Conservation (phyloP, 1,284 basidiomycete genomes). For the Boletus holoroseus region DNA sequence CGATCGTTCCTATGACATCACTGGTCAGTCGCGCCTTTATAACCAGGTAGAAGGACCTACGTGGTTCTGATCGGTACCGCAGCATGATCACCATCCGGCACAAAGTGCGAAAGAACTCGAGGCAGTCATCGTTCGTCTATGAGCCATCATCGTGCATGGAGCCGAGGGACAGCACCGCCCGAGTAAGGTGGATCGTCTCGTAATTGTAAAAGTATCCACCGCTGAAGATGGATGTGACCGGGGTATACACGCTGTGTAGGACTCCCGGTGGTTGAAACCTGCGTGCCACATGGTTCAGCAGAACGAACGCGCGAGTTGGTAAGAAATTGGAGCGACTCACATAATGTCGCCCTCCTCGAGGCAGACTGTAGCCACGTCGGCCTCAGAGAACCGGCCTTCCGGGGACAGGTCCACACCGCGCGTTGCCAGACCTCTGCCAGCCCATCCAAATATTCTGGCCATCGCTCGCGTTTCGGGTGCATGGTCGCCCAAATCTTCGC, state of each 20-base stretch:
- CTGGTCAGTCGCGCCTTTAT: not conserved
- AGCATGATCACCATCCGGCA: constrained; percentile 10
- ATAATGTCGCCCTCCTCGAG: constrained; percentile 10
- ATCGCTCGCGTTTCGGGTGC: not conserved
- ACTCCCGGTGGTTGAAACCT: constrained; percentile 13
- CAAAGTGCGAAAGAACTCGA: not conserved
- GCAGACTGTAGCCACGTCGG: constrained; percentile 7
- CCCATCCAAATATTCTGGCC: not conserved
- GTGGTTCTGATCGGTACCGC: constrained; percentile 2
- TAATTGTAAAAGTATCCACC: constrained; percentile 14
- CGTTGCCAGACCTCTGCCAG: not conserved
- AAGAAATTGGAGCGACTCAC: not conserved
- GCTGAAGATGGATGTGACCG: constrained; percentile 4
- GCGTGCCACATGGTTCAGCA: too few relatives aligned
- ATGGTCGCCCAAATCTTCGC: constrained; percentile 8
- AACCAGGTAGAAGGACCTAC: not conserved
- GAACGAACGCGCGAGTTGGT: too few relatives aligned
- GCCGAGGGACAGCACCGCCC: not conserved
- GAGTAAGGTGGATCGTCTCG: constrained; percentile 5
- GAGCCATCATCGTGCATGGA: not conserved
- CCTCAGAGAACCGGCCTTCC: not conserved
- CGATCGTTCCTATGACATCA: not conserved
- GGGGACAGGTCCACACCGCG: rapidly evolving
- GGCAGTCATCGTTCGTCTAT: constrained; percentile 2
- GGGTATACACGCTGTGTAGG: constrained; percentile 6